Conservation (phyloP, 768 basidiomycete genomes). For the Tephrocybe rancida region DNA sequence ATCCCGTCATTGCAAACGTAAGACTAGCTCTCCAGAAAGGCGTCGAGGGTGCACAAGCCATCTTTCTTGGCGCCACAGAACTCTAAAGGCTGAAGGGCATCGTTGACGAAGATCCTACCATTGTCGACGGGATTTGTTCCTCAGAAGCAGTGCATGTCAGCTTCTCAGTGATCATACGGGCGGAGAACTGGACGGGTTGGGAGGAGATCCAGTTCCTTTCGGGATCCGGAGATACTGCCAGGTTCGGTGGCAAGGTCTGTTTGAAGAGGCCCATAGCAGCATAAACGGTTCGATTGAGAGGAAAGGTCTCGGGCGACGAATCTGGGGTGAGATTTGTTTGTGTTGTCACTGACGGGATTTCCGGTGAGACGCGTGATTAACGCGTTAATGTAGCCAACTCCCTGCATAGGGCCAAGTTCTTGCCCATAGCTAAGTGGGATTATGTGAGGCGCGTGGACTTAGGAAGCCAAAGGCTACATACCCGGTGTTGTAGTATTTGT, state of each 20-base stretch:
- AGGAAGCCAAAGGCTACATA: conserved; percentile 24
- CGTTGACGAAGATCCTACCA: conserved; percentile 80
- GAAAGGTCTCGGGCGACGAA: conserved; percentile 65
- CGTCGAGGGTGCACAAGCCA: conserved; percentile 63
- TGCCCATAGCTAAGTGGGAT: conserved; percentile 65
- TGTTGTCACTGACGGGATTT: conserved; percentile 62
- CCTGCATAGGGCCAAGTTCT: conserved; percentile 71
- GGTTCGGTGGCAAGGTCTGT: conserved; percentile 35
- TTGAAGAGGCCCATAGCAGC: conserved; percentile 59
- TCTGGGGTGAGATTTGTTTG: conserved; percentile 80
- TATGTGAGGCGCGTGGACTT: background rate
- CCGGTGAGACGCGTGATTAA: conserved; percentile 78
- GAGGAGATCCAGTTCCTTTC: conserved; percentile 55
- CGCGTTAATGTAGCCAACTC: conserved; percentile 88
- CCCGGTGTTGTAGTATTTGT: conserved; percentile 82
- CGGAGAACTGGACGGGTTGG: conserved; percentile 73
- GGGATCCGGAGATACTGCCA: conserved; percentile 30
- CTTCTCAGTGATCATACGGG: conserved; percentile 73
- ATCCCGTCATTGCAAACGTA: conserved; percentile 69
- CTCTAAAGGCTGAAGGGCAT: conserved; percentile 60
- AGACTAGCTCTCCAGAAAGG: conserved; percentile 69
- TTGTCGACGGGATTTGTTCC: conserved; percentile 37
- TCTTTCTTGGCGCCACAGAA: conserved; percentile 57
- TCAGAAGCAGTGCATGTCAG: conserved; percentile 42
- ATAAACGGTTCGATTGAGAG: conserved; percentile 62